A percentile compares a stretch with the other conserved stretches of the same genome.
phyloP scores from a whole-genome alignment of 441 rosid genomes.

The Adansonia rubrostipa region DNA sequence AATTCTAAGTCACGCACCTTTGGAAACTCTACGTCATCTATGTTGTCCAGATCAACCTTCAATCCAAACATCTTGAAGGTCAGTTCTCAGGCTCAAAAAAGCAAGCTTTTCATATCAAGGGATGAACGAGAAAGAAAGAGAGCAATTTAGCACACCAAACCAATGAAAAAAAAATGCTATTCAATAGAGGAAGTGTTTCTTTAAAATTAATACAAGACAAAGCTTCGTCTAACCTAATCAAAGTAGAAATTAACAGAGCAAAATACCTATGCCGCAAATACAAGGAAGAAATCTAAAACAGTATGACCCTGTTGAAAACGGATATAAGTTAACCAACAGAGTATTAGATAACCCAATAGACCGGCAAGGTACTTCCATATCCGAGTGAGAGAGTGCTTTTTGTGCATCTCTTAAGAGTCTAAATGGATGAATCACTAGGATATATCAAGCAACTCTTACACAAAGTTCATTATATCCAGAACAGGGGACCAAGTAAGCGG shows the following conservation, averaged over 20 bases:
- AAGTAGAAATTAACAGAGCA: neutral
- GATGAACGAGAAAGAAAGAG: neutral
- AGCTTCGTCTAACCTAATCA: neutral
- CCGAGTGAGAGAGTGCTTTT: too few species aligned
- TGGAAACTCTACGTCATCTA: conserved; percentile 62
- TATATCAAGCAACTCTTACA: neutral
- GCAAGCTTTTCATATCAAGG: neutral
- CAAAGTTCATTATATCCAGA: neutral
- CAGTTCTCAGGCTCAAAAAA: neutral
- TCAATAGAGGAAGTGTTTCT: neutral
- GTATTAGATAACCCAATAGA: too few species aligned
- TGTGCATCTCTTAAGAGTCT: too few species aligned
- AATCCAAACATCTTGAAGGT: conserved; percentile 27
- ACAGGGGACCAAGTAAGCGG: conserved; percentile 9
- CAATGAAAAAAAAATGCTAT: too few species aligned
- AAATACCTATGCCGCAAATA: neutral
- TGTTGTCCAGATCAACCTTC: conserved; percentile 92
- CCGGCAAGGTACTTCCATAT: neutral
- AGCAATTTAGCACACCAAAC: neutral
- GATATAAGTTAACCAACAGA: neutral
- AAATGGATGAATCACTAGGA: too few species aligned
- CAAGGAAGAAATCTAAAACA: neutral
- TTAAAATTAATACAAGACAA: neutral
- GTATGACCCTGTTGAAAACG: neutral
- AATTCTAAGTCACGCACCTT: conserved; percentile 68